Evolutionary conservation across 371 early-diverging fungal species (phyloP).

Genomic region (Chytridium lagenaria): DNA sequence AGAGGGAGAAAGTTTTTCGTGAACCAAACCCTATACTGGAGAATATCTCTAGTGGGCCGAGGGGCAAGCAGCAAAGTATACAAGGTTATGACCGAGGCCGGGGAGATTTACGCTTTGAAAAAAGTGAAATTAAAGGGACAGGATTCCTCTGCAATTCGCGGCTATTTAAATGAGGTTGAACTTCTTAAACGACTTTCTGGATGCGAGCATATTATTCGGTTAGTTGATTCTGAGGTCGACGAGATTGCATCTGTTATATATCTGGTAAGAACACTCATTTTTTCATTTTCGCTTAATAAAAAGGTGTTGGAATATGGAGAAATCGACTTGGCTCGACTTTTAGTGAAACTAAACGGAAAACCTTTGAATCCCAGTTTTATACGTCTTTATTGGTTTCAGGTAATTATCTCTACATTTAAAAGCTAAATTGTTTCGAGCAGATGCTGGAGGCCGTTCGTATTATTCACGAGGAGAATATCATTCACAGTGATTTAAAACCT

Average conservation of each 20-base stretch:
- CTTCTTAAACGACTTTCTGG: conserved; percentile 71
- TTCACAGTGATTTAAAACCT: conserved; percentile 97
- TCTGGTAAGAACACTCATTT: conserved; percentile 59
- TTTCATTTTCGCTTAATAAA: neutral
- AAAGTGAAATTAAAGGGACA: conserved; percentile 75
- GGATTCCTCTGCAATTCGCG: conserved; percentile 67
- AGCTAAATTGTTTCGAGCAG: conserved; percentile 48
- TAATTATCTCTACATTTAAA: conserved; percentile 29
- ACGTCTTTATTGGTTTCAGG: conserved; percentile 85
- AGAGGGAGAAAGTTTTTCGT: conserved; percentile 43
- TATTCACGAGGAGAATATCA: conserved; percentile 86
- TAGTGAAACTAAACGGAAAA: conserved; percentile 58
- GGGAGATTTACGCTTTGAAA: conserved; percentile 82
- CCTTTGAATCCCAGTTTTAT: conserved; percentile 73
- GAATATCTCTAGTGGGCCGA: conserved; percentile 75
- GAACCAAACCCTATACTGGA: conserved; percentile 64
- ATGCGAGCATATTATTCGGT: conserved; percentile 74
- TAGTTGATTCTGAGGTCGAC: conserved; percentile 80
- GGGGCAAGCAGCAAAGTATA: conserved; percentile 93
- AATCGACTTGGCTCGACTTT: conserved; percentile 80
- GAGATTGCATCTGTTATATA: conserved; percentile 62
- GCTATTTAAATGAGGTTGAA: conserved; percentile 85
- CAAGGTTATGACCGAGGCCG: conserved; percentile 73
- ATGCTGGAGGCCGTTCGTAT: conserved; percentile 92
- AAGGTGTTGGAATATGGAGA: conserved; percentile 92